Conservation (phyloP, 2,329 filamentous ascomycete genomes). For the Beauveria sp. region DNA sequence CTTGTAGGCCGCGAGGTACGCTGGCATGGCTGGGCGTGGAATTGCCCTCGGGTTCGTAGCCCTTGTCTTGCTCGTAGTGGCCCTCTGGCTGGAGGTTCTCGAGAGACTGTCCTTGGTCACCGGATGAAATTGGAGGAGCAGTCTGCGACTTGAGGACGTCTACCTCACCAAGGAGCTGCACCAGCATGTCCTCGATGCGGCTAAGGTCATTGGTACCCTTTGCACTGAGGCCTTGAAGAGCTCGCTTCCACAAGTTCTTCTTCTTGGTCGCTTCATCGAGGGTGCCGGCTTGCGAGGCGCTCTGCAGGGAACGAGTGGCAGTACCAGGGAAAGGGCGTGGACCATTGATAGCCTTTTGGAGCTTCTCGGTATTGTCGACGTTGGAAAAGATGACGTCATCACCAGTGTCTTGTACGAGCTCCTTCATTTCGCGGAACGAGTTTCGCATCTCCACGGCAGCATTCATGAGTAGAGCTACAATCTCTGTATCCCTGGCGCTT, state of each 20-base stretch:
- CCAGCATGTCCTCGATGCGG: constrained; percentile 85
- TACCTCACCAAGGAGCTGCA: constrained; percentile 86
- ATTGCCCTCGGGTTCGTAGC: constrained; percentile 80
- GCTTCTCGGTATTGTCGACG: constrained; percentile 81
- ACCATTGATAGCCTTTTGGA: constrained; percentile 74
- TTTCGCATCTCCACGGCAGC: constrained; percentile 95
- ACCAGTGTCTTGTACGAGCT: constrained; percentile 73
- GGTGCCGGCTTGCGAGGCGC: constrained; percentile 46
- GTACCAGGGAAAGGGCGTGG: constrained; percentile 74
- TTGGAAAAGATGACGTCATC: constrained; percentile 83
- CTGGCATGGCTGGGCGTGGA: constrained; percentile 60
- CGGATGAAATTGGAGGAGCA: constrained; percentile 30
- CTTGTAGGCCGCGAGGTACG: constrained; percentile 58
- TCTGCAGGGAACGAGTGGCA: constrained; percentile 51
- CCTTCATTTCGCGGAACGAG: constrained; percentile 92
- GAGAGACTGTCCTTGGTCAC: constrained; percentile 54
- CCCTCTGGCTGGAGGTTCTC: constrained; percentile 58
- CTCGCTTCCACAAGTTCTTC: constrained; percentile 87
- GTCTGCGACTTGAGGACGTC: constrained; percentile 67
- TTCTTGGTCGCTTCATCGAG: constrained; percentile 63
- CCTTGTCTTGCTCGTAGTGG: constrained; percentile 61
- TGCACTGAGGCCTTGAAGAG: constrained; percentile 81
- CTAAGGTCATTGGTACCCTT: constrained; percentile 83
- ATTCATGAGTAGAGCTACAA: constrained; percentile 86
- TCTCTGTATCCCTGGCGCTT: constrained; percentile 93